Percentiles rank a stretch among this genome's conserved stretches.
phyloP scores from a whole-genome alignment of 495 filamentous ascomycete genomes.

The Xylaria longipes region DNA sequence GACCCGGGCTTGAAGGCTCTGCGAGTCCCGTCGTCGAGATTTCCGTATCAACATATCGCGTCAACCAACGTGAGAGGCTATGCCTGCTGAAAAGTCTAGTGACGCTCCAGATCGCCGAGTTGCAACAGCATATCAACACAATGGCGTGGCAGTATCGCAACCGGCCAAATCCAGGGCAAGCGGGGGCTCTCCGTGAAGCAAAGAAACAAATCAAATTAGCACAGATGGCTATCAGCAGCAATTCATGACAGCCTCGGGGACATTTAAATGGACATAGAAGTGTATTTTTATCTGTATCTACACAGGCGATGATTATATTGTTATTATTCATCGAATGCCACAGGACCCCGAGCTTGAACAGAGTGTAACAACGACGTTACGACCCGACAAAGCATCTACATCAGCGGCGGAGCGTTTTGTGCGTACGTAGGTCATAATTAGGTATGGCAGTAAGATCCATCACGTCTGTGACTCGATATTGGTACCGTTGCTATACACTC shows the following conservation, averaged over 20 bases:
- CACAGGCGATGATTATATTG: neutral
- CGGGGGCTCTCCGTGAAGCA: slow-evolving; percentile 2
- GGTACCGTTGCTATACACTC: neutral
- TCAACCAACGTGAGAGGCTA: slow-evolving; percentile 1
- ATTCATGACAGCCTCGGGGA: neutral
- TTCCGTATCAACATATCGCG: neutral
- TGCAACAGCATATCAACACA: slow-evolving; percentile 1
- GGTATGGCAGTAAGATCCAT: neutral
- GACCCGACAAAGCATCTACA: neutral
- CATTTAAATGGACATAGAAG: neutral
- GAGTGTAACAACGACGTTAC: neutral
- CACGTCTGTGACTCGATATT: neutral
- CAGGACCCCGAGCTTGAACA: neutral
- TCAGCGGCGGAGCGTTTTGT: neutral
- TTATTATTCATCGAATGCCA: neutral
- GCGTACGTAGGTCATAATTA: neutral
- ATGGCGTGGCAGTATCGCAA: slow-evolving; percentile 3
- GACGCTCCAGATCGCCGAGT: neutral
- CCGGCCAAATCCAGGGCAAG: slow-evolving; percentile 1
- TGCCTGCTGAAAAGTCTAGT: neutral
- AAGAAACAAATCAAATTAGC: slow-evolving; percentile 2
- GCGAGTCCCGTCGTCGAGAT: neutral
- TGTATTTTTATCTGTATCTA: neutral
- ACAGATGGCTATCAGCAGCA: neutral
- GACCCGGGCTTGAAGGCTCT: neutral